Base-by-base conservation (phyloP, 1,284 basidiomycete species). In the Athelia psychrophila region DNA sequence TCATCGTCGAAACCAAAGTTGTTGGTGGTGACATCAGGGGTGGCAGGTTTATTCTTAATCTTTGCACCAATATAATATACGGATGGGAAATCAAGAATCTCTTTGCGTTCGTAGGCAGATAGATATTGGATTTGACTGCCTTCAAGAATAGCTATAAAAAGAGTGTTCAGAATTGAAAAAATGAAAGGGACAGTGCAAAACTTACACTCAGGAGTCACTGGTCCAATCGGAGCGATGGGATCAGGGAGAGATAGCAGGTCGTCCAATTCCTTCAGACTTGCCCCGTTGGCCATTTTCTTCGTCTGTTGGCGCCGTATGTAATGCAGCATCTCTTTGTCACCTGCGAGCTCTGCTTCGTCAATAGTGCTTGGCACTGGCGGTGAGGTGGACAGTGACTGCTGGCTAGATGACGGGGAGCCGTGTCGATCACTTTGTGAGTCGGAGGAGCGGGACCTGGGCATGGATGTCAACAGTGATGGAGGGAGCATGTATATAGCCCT, bases 1-100 rank as follows among this genome's bases (percentile, higher is more conserved):
- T 99, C 97, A 66, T 99, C 97, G 66, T 99, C 97, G 64, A 96
- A 99, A 30, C 97, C 93, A 64, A 91, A 86, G 67, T 99, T 99
- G 69, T 95, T 96, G 16, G 84, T 81, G 2, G 88, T 70, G 58
- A 83, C 81, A 48, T 93, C 88, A 5, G 77, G 72, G 30, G 83
- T 83, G 0, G 91, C 91, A 54, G 74, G 76, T 64, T 93, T 93
- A 77, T 95, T 95, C 64, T 84, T 83, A 64, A 86, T 89, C 52
- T 80, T 79, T 13, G 83, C 81, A 27, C 96, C 96, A 52, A 89
- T 78, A 64, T 79, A 98, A 71, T 93, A 98, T 44, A 98, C 86
- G 25, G 82, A 77, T 20, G 88, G 81, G 68, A 87, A 96, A 58
- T 98, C 93, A 51, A 92, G 79, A 56, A 99, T 88, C 71, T 99